Conservation (phyloP, 345 rosid species). For the Fremontodendron californicum region DNA sequence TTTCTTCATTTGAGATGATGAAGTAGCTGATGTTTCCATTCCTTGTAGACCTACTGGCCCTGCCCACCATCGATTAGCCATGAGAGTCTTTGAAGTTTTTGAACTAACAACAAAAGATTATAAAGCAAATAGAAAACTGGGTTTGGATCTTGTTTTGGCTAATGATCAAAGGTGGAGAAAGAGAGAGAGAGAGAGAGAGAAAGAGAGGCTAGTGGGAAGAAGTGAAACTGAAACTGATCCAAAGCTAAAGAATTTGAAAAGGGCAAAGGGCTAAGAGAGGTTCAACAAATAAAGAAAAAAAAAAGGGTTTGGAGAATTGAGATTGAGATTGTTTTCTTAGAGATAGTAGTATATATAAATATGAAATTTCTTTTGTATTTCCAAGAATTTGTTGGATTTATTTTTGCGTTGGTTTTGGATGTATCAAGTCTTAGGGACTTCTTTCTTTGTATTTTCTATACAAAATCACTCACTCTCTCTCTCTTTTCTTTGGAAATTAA, state of each 20-base stretch:
- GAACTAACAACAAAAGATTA: not conserved
- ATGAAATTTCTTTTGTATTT: too few relatives aligned
- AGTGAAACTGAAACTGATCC: not conserved
- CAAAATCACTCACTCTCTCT: too few relatives aligned
- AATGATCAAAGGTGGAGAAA: not conserved
- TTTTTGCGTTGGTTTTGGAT: slow-evolving; percentile 18
- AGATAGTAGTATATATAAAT: not conserved
- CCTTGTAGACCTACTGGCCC: slow-evolving; percentile 55
- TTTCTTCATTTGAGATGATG: slow-evolving; percentile 57
- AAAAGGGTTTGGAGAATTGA: not conserved
- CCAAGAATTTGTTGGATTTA: not conserved
- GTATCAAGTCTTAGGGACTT: slow-evolving; percentile 21
- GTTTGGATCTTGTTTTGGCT: not conserved
- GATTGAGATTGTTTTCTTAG: too few relatives aligned
- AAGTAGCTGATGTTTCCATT: slow-evolving; percentile 47
- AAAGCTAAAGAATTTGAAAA: too few relatives aligned
- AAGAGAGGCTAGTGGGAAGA: slow-evolving; percentile 3
- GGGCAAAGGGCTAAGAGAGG: too few relatives aligned
- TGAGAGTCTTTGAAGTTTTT: slow-evolving; percentile 1
- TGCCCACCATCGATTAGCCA: slow-evolving; percentile 49
- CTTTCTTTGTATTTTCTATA: slow-evolving; percentile 6
- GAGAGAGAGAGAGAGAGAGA: not conserved
- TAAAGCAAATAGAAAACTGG: not conserved
- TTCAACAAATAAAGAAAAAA: not conserved
- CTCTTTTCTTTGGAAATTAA: too few relatives aligned